A percentile compares a stretch with the other conserved stretches of the same genome.
Conservation (phyloP, 2,329 filamentous ascomycete genomes). For the Fusarium sp. region DNA sequence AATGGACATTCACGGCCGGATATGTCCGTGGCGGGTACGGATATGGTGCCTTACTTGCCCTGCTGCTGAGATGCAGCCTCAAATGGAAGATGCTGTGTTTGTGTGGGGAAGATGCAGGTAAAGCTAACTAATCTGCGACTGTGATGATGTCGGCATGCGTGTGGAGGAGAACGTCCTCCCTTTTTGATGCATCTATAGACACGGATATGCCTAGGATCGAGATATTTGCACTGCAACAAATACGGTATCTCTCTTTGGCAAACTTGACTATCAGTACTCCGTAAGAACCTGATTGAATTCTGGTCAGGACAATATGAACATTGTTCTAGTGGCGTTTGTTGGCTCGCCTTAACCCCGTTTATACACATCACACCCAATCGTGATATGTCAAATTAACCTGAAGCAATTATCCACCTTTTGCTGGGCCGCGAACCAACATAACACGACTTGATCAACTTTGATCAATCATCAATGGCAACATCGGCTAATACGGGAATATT, state of each 20-base stretch:
- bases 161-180: slow-evolving; percentile 26
- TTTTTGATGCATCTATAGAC: slow-evolving; percentile 14
- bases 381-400: slow-evolving; percentile 19
- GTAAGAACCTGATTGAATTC: background rate
- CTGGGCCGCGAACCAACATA: background rate
- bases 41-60: slow-evolving; percentile 2
- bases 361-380: background rate
- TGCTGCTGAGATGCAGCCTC: slow-evolving; percentile 32
- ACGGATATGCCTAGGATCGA: background rate
- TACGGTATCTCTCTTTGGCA: background rate
- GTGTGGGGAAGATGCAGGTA: slow-evolving; percentile 33
- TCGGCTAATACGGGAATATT: slow-evolving; percentile 16
- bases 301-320: too few species aligned
- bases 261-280: background rate
- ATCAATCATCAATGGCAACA: slow-evolving; percentile 13
- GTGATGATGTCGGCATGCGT: slow-evolving; percentile 27
- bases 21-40: slow-evolving; percentile 26
- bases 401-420: slow-evolving; percentile 19
- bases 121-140: slow-evolving; percentile 7
- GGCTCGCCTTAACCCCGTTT: background rate
- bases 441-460: slow-evolving; percentile 2
- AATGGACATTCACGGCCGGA: slow-evolving; percentile 2
- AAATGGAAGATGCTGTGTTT: slow-evolving; percentile 14
- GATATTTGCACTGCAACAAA: background rate
- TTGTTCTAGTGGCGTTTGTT: background rate